Base-by-base conservation (phyloP, 495 filamentous ascomycete genomes). In the Pseudomonodictys pantanalensis region DNA sequence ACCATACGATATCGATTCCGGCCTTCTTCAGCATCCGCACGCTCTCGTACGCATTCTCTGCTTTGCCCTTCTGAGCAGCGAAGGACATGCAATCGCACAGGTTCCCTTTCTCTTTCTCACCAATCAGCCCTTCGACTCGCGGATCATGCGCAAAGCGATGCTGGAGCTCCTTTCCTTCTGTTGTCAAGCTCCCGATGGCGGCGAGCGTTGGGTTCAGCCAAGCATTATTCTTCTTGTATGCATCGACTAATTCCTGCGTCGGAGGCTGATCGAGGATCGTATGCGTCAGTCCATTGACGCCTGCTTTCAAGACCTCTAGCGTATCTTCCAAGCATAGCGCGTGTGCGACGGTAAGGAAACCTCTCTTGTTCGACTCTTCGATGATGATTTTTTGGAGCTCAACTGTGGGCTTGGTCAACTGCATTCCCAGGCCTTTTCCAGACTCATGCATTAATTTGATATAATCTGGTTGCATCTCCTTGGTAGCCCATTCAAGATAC, bases 361-460 rank as follows among this genome's bases (percentile, higher is more conserved):
- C 71, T n/a, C 53, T 23, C 47, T 63, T 58, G 32, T 72, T 69
- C 7, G 71, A 64, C 30, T 69, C 69, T 11, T 64, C 57, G 18
- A 73, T 56, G 18, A 74, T 61, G 17, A 62, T 69, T 20, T 46
- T 58, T 52, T 74, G 70, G 35, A 74, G 63, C 42, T 72, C 70
- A 6, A 69, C 47, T 9, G 57, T 44, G 6, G 72, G 72, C 28
- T 71, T 53, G 25, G 54, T 47, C 26, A 72, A 67, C 7, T 66
- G 25, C 30, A 49, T 30, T 2, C 68, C 69, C 57, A 73, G 57
- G 18, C 29, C 29, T n/a, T 29, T 59, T 1, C 72, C 72, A 26
- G 62, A 68, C 48, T 75, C 72, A 51, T 72, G 69, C 68, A 75
- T 71, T 46, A 75, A 60, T 47, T 75, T 75, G 64, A 73, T 70